Percentiles rank a stretch among this genome's conserved stretches.
phyloP scores from a whole-genome alignment of 495 filamentous ascomycete genomes.

The Neurospora sublineolata region DNA sequence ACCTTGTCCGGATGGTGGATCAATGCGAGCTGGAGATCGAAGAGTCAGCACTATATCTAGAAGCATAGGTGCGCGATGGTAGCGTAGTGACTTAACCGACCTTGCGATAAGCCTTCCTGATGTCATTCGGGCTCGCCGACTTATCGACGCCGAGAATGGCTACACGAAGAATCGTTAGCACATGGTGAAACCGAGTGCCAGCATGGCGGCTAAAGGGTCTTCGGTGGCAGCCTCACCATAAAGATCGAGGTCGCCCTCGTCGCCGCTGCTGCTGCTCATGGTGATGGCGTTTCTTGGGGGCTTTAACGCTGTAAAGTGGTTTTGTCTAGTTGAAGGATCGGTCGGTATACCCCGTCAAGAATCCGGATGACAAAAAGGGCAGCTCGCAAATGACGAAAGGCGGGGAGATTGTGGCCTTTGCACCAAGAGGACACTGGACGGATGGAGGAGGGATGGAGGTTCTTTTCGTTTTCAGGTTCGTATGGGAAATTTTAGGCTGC shows the following conservation, averaged over 20 bases:
- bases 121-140: conserved; percentile 63
- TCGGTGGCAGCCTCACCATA: conserved; percentile 43
- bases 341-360: not conserved
- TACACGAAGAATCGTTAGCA: conserved; percentile 13
- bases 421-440: not conserved
- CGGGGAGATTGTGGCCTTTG: not conserved
- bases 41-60: conserved; percentile 9
- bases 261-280: conserved; percentile 15
- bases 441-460: not conserved
- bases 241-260: conserved; percentile 47
- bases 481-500: not conserved
- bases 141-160: conserved; percentile 68
- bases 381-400: not conserved
- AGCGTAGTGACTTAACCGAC: conserved; percentile 29
- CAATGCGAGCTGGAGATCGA: conserved; percentile 58
- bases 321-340: not conserved
- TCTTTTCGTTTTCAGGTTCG: not conserved
- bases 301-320: not conserved
- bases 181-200: not conserved
- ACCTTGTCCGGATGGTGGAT: conserved; percentile 93
- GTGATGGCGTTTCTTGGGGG: not conserved
- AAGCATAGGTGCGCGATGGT: not conserved
- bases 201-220: not conserved
- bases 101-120: conserved; percentile 97
- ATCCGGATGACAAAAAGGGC: not conserved